phyloP scores from a whole-genome alignment of 306 rosid species.

The Malus sieversii region DNA sequence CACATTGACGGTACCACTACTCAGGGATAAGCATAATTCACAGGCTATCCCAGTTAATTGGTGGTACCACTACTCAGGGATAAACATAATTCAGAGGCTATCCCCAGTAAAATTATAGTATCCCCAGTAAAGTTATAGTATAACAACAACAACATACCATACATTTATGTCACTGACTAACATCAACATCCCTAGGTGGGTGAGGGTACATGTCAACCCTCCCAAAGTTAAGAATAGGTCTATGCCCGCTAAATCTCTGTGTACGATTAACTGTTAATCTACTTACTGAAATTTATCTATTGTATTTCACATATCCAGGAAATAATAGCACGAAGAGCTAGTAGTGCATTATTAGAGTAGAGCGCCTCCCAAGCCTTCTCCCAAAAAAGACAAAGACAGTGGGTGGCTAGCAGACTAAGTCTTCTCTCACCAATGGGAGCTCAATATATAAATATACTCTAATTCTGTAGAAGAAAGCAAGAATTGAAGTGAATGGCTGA shows the following conservation, averaged over 20 bases:
- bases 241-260: background rate
- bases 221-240: background rate
- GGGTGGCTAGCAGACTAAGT: background rate
- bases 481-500: conserved; percentile 4
- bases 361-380: background rate
- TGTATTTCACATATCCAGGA: background rate
- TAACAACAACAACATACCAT: background rate
- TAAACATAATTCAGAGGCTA: background rate
- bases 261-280: background rate
- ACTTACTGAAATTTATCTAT: background rate
- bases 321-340: no score
- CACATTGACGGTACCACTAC: background rate
- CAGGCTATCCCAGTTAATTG: background rate
- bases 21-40: background rate
- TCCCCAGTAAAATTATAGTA: background rate
- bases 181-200: background rate
- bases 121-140: background rate
- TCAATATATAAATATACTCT: background rate
- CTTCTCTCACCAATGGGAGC: background rate
- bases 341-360: background rate
- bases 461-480: background rate
- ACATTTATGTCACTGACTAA: background rate
- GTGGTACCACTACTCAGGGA: background rate
- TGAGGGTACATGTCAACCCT: background rate
- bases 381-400: background rate